Conservation (phyloP, 257 asterid species). For the Misopates orontium region DNA sequence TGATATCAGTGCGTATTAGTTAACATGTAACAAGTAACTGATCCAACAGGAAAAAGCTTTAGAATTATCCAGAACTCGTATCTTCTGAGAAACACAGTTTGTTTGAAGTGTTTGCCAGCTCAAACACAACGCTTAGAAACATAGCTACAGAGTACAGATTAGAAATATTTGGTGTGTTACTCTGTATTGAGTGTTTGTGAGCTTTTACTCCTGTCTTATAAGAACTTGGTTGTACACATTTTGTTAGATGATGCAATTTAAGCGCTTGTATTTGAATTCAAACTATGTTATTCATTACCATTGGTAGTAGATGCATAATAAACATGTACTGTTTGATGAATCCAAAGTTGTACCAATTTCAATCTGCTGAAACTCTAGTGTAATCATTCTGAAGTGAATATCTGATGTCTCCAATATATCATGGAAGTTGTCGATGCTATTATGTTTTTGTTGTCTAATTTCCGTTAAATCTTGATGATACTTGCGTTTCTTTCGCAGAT, state of each 20-base stretch:
- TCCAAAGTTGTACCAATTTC: neutral
- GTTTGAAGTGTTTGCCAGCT: neutral
- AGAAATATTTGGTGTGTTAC: neutral
- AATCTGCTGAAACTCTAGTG: neutral
- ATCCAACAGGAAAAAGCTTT: neutral
- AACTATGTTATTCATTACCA: neutral
- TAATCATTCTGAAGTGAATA: neutral
- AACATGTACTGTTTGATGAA: too few species aligned
- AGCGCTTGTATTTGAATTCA: neutral
- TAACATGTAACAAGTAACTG: neutral
- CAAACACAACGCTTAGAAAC: neutral
- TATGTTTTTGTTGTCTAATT: neutral
- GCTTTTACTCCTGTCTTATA: neutral
- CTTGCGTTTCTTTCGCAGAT: constrained; percentile 18
- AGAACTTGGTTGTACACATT: neutral
- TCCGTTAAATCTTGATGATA: neutral
- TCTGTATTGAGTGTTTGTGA: neutral
- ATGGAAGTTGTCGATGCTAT: neutral
- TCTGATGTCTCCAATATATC: neutral
- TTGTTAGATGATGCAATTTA: neutral
- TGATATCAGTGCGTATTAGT: neutral
- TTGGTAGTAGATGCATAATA: neutral
- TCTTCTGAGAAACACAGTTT: neutral
- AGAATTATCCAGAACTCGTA: neutral
- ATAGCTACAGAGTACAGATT: neutral